Evolutionary conservation across 2,329 filamentous ascomycete species (phyloP), one percentile per base, ranked within the genome.

Genomic region (Claviceps digitariae): DNA sequence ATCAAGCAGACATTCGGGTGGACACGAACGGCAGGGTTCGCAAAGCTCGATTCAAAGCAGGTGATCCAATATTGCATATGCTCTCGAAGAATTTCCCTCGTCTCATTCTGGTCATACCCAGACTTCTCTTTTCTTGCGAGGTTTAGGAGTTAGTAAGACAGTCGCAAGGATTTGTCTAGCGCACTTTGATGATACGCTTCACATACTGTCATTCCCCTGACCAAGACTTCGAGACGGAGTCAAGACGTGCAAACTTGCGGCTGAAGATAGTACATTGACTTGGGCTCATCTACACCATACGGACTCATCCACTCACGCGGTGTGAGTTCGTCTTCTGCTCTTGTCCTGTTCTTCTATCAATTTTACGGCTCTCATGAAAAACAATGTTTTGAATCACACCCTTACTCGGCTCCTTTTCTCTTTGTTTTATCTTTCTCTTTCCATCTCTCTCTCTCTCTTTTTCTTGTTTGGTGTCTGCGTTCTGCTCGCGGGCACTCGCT

Each of bases 21-120:
- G 72, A 54, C 79, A 82, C 61, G 81, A 84, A 65, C 76, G 79
- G 59, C 78, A 83, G 66, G 75, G 71, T 61, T 82, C 80, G 58
- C 74, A 75, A 63, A 73, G 78, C 56, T 81, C 77, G 51, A 65
- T 71, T 44, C 71, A 72, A 61, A 77, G 74, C 62, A 72, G 74
- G 67, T 75, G 71, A 70, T 72, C 67, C 27, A n/a, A n/a, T n/a
- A 50, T 23, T 6, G 34, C 15, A n/a, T 10, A 29, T 21, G 31
- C 41, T 23, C 23, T 12, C 17, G 17, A 51, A 29, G 40, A 13
- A 51, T 29, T 17, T 12, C 9, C 5, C n/a, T 43, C 9, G 3
- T 41, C 36, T 43, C 23, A 5, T 29, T 15, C 13, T 27, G 21
- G 21, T 23, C 25, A 27, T 9, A 10, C 15, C 31, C 47, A 49